A percentile compares a stretch with the other conserved stretches of the same genome.
Conservation (phyloP, 169 alveolate genomes). For the Cryptosporidium parvum region DNA sequence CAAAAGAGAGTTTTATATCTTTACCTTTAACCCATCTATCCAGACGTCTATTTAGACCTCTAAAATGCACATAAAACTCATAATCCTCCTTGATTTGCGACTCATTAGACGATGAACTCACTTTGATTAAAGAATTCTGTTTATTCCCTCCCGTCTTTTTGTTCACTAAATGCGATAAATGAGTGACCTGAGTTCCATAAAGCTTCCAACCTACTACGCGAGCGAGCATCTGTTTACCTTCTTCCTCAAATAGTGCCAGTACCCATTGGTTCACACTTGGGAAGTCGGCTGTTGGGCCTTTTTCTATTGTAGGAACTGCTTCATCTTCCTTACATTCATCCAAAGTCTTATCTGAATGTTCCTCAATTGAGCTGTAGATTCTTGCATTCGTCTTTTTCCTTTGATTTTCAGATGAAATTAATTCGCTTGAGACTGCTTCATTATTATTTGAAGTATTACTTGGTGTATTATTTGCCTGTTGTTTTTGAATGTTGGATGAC, state of each 20-base stretch:
- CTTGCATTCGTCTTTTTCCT: slow-evolving; percentile 6
- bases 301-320: not conserved
- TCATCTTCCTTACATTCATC: not conserved
- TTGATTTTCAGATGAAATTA: not conserved
- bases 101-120: slow-evolving; percentile 21
- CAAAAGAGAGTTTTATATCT: slow-evolving; percentile 77
- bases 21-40: slow-evolving; percentile 89
- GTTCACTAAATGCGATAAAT: slow-evolving; percentile 48
- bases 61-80: slow-evolving; percentile 91
- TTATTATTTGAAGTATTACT: not conserved
- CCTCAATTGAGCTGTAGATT: slow-evolving; percentile 3
- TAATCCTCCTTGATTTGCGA: slow-evolving; percentile 80
- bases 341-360: not conserved
- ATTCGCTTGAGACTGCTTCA: not conserved
- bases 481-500: not conserved
- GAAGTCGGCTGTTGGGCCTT: not conserved
- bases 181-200: slow-evolving; percentile 50
- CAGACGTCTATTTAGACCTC: slow-evolving; percentile 88
- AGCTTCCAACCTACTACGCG: slow-evolving; percentile 71
- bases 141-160: slow-evolving; percentile 16
- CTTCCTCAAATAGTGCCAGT: slow-evolving; percentile 58
- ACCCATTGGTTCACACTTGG: slow-evolving; percentile 71
- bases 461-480: not conserved
- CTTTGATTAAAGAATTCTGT: slow-evolving; percentile 5
- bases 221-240: slow-evolving; percentile 33